Base-by-base conservation (phyloP, 1,139 yeast species). In the Pichia sp. region DNA sequence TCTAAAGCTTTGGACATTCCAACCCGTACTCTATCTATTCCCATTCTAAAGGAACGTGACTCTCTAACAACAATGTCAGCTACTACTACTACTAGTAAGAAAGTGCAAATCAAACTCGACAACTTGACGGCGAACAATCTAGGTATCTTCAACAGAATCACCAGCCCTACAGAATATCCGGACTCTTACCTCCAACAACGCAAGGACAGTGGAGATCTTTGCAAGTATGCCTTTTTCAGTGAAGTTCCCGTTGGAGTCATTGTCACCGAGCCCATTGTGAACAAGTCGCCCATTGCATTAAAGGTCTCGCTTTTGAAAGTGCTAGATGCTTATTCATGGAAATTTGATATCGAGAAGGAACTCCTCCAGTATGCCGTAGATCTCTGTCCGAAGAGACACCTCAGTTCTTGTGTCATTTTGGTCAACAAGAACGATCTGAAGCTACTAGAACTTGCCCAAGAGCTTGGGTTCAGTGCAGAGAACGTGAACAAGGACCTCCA, bases 251-350 rank as follows among this genome's bases (percentile, higher is more conserved):
- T 84, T 5, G 94, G 88, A 4, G 79, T 77, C 2, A 62, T 83
- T 23, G 74, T 69, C 46, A 77, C 77, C 27, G 69, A 69, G 12
- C 48, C 63, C 4, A 69, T 72, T 18, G 65, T 68, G 45, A 50
- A 58, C 13, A 53, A 58, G 6, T 49, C 58, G 4, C 72, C 73
- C 2, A 53, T 59, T 11, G 72, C 76, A 6, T 67, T 83, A 1
- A 74, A 80, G 48, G 67, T 85, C 26, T 83, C 81, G 53, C 67
- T 78, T 3, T 56, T 85, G 31, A 84, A 77, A 0, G 88, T 84
- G 7, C 60, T 82, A 44, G 62, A 70, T 29, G 70, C 74, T 1
- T 85, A 82, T 56, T 29, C 46, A 9, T 62, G 79, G 43, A 56
- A 64, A 22, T 62, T 64, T 45, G 84, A 86, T 1, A 67, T 83